Percentiles rank a stretch among this genome's conserved stretches.
phyloP scores from a whole-genome alignment of 2,329 filamentous ascomycete genomes.

The Claviceps monticola region DNA sequence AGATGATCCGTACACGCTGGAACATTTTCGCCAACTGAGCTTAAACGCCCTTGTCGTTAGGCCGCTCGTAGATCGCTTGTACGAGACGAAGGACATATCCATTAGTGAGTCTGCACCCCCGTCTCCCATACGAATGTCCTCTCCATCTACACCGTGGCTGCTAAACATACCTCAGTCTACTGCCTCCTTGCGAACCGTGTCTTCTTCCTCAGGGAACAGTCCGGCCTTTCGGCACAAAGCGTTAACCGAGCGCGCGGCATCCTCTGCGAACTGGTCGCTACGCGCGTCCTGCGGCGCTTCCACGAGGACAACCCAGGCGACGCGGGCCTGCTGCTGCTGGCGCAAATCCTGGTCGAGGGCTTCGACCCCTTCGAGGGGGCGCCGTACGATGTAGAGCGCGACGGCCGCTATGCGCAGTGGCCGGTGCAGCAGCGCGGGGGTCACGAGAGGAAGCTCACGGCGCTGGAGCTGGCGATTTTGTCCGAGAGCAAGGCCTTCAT shows the following conservation, averaged over 20 bases:
- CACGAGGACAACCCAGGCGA: constrained; percentile 53
- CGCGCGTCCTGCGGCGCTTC: constrained; percentile 50
- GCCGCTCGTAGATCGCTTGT: constrained; percentile 54
- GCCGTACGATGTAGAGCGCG: constrained; percentile 40
- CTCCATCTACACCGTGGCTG: too few species aligned
- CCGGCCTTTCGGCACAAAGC: constrained; percentile 51
- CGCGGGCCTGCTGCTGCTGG: constrained; percentile 47
- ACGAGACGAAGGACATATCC: constrained; percentile 50
- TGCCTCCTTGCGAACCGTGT: constrained; percentile 58
- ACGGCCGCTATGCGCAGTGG: constrained; percentile 28
- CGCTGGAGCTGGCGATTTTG: constrained; percentile 58
- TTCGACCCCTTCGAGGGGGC: constrained; percentile 62
- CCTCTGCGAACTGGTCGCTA: constrained; percentile 55
- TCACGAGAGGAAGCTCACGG: constrained; percentile 44
- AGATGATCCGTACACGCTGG: constrained; percentile 34
- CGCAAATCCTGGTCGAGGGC: constrained; percentile 55
- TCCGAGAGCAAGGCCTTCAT: constrained; percentile 57
- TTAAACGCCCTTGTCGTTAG: constrained; percentile 54
- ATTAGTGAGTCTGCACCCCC: constrained; percentile 27
- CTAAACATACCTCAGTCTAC: constrained; percentile 35
- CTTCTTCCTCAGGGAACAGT: constrained; percentile 55
- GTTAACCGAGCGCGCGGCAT: constrained; percentile 55
- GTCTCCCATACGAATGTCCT: neutral
- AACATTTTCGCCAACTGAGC: constrained; percentile 52
- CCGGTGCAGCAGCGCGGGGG: constrained; percentile 24